A percentile compares a stretch with the other conserved stretches of the same genome.
Conservation (phyloP, 1,139 yeast species). For the Kurtzmaniella quercitrusa region DNA sequence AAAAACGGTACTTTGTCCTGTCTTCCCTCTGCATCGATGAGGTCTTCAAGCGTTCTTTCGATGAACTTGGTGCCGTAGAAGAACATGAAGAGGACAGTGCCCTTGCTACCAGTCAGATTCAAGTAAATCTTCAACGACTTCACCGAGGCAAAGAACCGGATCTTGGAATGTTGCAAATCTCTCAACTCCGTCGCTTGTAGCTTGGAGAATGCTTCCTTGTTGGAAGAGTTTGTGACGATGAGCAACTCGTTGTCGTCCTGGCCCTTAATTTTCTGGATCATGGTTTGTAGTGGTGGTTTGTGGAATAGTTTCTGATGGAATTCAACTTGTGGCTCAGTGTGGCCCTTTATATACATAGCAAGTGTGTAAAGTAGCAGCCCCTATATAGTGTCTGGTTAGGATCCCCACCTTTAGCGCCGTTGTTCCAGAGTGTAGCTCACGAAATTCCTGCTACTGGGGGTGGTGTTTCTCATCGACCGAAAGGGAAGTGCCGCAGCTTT, state of each 20-base stretch:
- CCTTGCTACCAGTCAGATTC: conserved; percentile 11
- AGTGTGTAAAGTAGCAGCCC: too few relatives aligned
- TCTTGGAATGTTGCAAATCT: background rate
- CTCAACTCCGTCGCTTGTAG: background rate
- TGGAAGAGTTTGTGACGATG: conserved; percentile 3
- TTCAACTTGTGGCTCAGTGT: background rate
- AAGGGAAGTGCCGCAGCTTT: background rate
- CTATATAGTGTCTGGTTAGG: background rate
- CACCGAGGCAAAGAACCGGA: conserved; percentile 1
- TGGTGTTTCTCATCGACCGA: background rate
- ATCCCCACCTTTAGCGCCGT: background rate
- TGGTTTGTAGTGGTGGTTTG: background rate
- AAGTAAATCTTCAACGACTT: conserved; percentile 1
- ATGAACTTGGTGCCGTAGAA: conserved; percentile 34
- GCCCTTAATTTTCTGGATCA: background rate
- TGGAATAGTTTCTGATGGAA: background rate
- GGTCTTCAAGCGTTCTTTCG: conserved; percentile 27
- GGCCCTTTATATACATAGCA: background rate
- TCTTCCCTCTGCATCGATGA: conserved; percentile 19
- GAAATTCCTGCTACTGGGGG: background rate
- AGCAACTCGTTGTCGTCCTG: background rate
- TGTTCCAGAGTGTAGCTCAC: background rate
- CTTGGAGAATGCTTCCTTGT: background rate
- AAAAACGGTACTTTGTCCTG: conserved; percentile 3
- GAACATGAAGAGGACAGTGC: conserved; percentile 37